Evolutionary conservation across 2,329 filamentous ascomycete species (phyloP).

Genomic region (Claviceps africana): DNA sequence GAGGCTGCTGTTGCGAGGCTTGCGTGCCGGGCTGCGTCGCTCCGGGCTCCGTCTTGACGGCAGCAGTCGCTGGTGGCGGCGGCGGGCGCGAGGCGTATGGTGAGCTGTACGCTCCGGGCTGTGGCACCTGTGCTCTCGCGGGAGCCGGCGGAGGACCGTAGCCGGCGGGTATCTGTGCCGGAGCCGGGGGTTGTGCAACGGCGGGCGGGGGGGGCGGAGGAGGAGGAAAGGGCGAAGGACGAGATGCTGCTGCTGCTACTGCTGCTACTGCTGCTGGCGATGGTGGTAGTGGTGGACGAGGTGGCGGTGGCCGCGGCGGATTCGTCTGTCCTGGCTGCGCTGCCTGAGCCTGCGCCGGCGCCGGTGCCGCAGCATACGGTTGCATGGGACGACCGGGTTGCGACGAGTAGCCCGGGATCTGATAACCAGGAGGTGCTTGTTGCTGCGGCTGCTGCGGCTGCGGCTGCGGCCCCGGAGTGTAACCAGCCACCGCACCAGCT

Average conservation of each 20-base stretch:
- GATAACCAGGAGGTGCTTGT: slow-evolving; percentile 22
- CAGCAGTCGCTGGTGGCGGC: slow-evolving; percentile 14
- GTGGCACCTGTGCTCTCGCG: slow-evolving; percentile 18
- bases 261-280: too few species aligned
- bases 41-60: slow-evolving; percentile 19
- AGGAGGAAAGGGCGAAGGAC: not conserved
- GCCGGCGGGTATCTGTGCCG: slow-evolving; percentile 18
- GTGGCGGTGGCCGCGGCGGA: slow-evolving; percentile 2
- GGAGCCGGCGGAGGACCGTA: slow-evolving; percentile 23
- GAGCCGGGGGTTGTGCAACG: slow-evolving; percentile 18
- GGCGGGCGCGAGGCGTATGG: slow-evolving; percentile 23
- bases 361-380: slow-evolving; percentile 10
- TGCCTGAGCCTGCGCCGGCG: slow-evolving; percentile 3
- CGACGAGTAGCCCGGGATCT: slow-evolving; percentile 18
- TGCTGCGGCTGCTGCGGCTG: not conserved
- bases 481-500: slow-evolving; percentile 16
- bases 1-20: slow-evolving; percentile 9
- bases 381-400: slow-evolving; percentile 19
- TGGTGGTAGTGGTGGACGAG: not conserved
- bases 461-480: slow-evolving; percentile 12
- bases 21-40: slow-evolving; percentile 6
- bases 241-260: too few species aligned
- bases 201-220: not conserved
- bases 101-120: slow-evolving; percentile 22
- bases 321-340: slow-evolving; percentile 15